Conservation (phyloP, 208 protist species). For the Leishmania mexicana region DNA sequence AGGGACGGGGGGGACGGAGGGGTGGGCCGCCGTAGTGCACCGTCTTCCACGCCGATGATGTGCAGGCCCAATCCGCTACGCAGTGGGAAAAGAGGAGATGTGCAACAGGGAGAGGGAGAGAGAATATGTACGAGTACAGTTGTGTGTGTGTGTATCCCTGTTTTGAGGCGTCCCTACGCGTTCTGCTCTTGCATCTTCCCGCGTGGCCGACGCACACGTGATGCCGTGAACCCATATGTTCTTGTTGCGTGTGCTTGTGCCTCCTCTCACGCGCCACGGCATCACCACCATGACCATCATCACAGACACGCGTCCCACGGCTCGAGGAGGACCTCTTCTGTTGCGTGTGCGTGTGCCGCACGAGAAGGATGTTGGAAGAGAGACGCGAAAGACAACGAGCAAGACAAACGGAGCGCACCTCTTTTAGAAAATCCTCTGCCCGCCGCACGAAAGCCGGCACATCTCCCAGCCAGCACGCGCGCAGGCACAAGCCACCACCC, state of each 20-base stretch:
- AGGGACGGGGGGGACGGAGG: not conserved
- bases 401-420: slow-evolving; percentile 5
- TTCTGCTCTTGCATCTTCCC: not conserved
- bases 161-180: not conserved
- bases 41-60: not conserved
- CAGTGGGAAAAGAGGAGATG: not conserved
- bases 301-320: not conserved
- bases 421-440: not conserved
- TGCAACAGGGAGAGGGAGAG: too few relatives aligned
- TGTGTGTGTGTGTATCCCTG: not conserved
- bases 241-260: not conserved
- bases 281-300: not conserved
- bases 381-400: slow-evolving; percentile 13
- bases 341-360: not conserved
- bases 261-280: not conserved
- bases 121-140: not conserved
- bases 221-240: not conserved
- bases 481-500: not conserved
- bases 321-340: too few relatives aligned
- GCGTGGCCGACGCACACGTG: not conserved
- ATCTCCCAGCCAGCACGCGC: not conserved
- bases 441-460: not conserved
- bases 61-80: not conserved
- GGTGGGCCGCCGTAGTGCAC: not conserved
- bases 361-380: slow-evolving; percentile 1